These are phyloP conservation scores for Cytospora piceicola DNA, from an alignment of 2,329 filamentous ascomycete genomes.

Conservation along the genomic window DNA sequence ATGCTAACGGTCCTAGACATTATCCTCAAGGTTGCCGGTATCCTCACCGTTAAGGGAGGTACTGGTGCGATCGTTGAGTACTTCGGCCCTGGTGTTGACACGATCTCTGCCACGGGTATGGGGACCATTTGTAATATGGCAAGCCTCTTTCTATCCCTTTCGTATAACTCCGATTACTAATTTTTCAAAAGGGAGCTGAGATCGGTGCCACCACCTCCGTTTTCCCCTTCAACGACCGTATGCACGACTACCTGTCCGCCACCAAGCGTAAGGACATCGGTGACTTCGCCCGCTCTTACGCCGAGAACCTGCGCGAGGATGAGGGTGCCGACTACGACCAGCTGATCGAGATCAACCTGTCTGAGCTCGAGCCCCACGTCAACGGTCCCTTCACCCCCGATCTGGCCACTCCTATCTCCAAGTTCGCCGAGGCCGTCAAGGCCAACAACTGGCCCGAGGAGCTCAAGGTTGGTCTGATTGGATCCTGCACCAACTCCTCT, in stretches of 20 bases:
- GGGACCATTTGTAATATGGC: constrained; percentile 76
- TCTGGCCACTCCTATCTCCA: constrained; percentile 95
- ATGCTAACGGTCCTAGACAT: constrained; percentile 64
- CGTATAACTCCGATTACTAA: not conserved
- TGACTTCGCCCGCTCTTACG: constrained; percentile 84
- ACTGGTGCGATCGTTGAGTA: constrained; percentile 91
- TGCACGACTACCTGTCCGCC: constrained; percentile 92
- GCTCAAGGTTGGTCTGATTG: constrained; percentile 94
- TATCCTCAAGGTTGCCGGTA: constrained; percentile 95
- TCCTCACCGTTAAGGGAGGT: constrained; percentile 96
- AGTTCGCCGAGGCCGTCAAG: constrained; percentile 94
- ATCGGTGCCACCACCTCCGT: constrained; percentile 88
- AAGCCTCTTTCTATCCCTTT: constrained; percentile 38
- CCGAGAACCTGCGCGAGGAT: constrained; percentile 83
- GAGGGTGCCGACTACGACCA: constrained; percentile 94
- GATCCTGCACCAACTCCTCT: constrained; percentile 93
- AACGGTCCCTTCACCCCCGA: constrained; percentile 99
- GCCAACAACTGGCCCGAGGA: constrained; percentile 95
- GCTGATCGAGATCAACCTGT: constrained; percentile 93
- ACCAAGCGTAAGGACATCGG: constrained; percentile 92
- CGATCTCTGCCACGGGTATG: constrained; percentile 82
- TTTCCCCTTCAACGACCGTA: constrained; percentile 97
- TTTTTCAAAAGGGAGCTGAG: constrained; percentile 52
- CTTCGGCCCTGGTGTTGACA: constrained; percentile 68
- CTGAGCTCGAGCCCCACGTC: constrained; percentile 94